phyloP scores from a whole-genome alignment of 163 green algal species.

The Chlorella variabilis region DNA sequence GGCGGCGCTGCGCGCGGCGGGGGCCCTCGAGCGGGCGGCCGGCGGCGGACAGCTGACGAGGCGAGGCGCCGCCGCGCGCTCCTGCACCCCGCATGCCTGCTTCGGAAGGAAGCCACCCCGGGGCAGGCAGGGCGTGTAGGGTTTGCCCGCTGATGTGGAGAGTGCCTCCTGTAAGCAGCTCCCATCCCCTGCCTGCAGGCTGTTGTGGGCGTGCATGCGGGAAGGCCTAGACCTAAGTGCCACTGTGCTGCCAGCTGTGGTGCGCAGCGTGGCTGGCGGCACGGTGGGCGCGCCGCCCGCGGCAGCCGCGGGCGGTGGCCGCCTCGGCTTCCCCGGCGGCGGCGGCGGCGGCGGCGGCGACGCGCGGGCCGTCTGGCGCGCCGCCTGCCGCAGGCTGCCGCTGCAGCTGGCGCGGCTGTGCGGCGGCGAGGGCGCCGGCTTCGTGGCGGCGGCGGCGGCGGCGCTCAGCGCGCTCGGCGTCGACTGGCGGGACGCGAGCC shows the following conservation, averaged over 20 bases:
- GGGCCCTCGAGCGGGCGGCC: background rate
- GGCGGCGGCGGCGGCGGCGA: background rate
- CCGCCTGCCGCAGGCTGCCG: constrained; percentile 24
- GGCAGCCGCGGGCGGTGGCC: background rate
- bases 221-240: background rate
- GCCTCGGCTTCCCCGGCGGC: background rate
- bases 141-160: too few relatives aligned
- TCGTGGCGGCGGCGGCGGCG: background rate
- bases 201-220: constrained; percentile 16
- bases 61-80: background rate
- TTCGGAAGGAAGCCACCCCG: background rate
- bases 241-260: constrained; percentile 22
- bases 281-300: background rate
- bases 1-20: constrained; percentile 7
- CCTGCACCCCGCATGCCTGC: background rate
- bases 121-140: too few relatives aligned
- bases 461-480: background rate
- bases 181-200: background rate
- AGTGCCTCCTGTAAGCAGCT: too few relatives aligned
- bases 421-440: background rate
- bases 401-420: constrained; percentile 28
- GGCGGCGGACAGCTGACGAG: constrained; percentile 18
- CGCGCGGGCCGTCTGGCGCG: background rate
- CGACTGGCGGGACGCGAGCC: background rate
- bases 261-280: background rate